Evolutionary conservation across 129 eudicot species (phyloP).

Genomic region (Saposhnikovia divaricata): DNA sequence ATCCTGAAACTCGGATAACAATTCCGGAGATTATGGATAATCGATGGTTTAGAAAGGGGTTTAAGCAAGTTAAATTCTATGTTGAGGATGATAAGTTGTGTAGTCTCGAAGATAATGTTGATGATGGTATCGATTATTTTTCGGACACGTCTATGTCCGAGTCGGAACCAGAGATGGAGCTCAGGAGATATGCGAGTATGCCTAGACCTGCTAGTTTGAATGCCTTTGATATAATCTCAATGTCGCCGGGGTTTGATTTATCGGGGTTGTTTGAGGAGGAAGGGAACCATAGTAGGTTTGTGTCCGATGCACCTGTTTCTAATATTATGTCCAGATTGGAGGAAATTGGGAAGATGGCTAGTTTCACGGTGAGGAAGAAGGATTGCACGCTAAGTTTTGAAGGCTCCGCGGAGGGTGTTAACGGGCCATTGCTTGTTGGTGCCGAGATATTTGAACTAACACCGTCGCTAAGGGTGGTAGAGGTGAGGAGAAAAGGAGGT

Average conservation of each 20-base stretch:
- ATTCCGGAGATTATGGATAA: neutral
- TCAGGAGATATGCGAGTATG: neutral
- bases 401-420: neutral
- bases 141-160: neutral
- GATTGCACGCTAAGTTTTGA: neutral
- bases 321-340: neutral
- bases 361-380: constrained; percentile 5
- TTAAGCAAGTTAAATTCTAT: neutral
- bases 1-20: neutral
- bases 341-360: neutral
- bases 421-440: neutral
- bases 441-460: constrained; percentile 7
- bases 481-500: neutral
- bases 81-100: constrained; percentile 2
- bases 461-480: neutral
- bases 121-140: neutral
- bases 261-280: constrained; percentile 5
- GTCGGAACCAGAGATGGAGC: neutral
- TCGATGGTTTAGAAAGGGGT: neutral
- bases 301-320: neutral
- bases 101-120: neutral
- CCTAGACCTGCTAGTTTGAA: neutral
- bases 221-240: constrained; percentile 6
- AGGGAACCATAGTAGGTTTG: neutral
- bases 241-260: neutral